Percentiles rank a stretch among this genome's conserved stretches.
Evolutionary conservation across 2,329 filamentous ascomycete genomes (phyloP).

Genomic region (Pseudogymnoascus sp.): DNA sequence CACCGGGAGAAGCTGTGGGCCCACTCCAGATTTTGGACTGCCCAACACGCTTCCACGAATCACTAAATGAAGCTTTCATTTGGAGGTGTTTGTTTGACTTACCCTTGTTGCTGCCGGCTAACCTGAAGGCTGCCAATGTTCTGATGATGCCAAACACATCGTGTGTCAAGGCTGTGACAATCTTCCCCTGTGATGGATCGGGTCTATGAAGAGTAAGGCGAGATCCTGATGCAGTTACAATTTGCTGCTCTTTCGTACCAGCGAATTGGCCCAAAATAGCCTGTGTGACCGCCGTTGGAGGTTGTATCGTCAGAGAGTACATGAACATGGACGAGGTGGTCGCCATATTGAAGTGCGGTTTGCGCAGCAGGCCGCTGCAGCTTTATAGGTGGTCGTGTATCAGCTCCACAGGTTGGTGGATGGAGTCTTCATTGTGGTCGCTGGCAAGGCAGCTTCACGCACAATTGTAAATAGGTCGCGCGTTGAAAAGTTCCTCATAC

Average conservation of each 20-base stretch:
- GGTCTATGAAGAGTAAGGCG: constrained; percentile 81
- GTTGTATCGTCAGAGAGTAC: constrained; percentile 93
- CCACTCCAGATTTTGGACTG: constrained; percentile 33
- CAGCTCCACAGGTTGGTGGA: constrained; percentile 8
- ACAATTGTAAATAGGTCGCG: constrained; percentile 4
- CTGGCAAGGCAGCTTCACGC: constrained; percentile 7
- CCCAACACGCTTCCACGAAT: constrained; percentile 54
- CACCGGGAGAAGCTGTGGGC: constrained; percentile 11
- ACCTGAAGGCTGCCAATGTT: constrained; percentile 76
- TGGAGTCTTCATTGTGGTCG: constrained; percentile 7
- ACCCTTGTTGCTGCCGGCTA: constrained; percentile 96
- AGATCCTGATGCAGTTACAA: constrained; percentile 87
- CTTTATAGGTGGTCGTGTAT: constrained; percentile 11
- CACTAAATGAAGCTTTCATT: constrained; percentile 60
- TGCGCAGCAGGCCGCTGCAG: constrained; percentile 26
- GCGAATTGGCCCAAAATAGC: constrained; percentile 93
- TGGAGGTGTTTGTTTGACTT: constrained; percentile 43
- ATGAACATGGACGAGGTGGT: constrained; percentile 98
- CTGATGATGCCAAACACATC: constrained; percentile 96
- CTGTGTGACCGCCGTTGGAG: constrained; percentile 80
- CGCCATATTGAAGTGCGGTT: constrained; percentile 58
- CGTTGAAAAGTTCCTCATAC: constrained; percentile 9
- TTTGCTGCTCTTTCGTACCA: constrained; percentile 95
- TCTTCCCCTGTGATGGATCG: constrained; percentile 76
- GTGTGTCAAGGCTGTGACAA: constrained; percentile 79